phyloP scores from a whole-genome alignment of 768 basidiomycete species.

The Boletus vermiculosoides region DNA sequence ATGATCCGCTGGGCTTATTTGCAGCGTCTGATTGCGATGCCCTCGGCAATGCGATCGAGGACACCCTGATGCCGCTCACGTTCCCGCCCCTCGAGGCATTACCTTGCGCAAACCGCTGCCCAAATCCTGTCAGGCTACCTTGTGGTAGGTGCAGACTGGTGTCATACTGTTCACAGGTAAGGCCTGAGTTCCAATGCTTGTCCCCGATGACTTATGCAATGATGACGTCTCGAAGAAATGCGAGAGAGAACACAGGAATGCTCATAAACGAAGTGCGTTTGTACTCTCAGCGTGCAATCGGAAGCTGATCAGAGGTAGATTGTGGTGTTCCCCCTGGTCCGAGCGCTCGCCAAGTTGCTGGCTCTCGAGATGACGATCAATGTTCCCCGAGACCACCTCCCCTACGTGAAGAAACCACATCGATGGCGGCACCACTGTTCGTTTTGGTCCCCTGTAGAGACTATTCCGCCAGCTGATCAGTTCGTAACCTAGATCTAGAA shows the following conservation, averaged over 20 bases:
- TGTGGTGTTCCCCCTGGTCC: conserved; percentile 11
- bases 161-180: conserved; percentile 43
- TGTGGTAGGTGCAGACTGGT: conserved; percentile 37
- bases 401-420: background rate
- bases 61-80: conserved; percentile 13
- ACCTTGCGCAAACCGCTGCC: conserved; percentile 37
- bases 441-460: conserved; percentile 16
- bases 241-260: conserved; percentile 35
- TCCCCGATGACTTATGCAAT: background rate
- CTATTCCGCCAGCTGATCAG: background rate
- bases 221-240: conserved; percentile 33
- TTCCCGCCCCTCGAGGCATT: conserved; percentile 25
- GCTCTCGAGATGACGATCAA: conserved; percentile 2
- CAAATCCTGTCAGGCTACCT: conserved; percentile 23
- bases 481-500: conserved; percentile 17
- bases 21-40: conserved; percentile 18
- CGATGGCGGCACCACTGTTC: conserved; percentile 20
- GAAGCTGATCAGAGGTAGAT: conserved; percentile 6
- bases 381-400: background rate
- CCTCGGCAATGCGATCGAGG: conserved; percentile 15
- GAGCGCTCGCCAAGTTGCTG: background rate
- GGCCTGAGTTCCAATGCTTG: background rate
- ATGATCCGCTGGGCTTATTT: conserved; percentile 19
- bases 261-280: conserved; percentile 35
- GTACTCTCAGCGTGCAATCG: background rate